Evolutionary conservation across 2,329 filamentous ascomycete species (phyloP), one percentile per base, ranked within the genome.

Genomic region (Mycosphaerelloides madeirae): DNA sequence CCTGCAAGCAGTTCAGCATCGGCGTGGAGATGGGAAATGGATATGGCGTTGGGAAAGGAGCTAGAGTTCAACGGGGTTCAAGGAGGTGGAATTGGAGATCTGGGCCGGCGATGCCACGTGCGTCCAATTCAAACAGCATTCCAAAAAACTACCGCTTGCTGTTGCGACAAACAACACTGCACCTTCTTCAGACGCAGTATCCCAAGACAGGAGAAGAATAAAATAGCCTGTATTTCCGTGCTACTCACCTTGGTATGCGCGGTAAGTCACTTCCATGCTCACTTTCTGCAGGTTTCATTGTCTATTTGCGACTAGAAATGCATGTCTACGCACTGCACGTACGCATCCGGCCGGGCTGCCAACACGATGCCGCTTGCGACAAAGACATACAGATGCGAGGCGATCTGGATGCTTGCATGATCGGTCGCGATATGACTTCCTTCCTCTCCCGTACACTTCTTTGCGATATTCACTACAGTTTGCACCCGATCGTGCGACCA

Each of bases 331-430:
- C 12, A 8, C 19, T 16, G 3, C 8, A 29, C 29, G 34, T 34
- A 37, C 42, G 39, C 38, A 49, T 54, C 50, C 45, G 45, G 45
- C 19, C 19, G 31, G 13, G 11, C 20, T 41, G 29, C 19, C 15
- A 32, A 3, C 11, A 29, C 28, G 29, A 22, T 25, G 29, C 41
- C 39, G 44, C 44, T 22, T 35, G 40, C 33, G 16, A 40, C 29
- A 32, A 29, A 31, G 38, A 49, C 47, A 50, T 43, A 43, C 45
- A 51, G 42, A 52, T 48, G 52, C 41, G 32, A 40, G 33, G 40
- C 39, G 31, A 43, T 38, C 44, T 46, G 50, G 46, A 44, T 53
- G 54, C 43, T 51, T 54, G 51, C 51, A 46, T 50, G 19, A 31
- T 32, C 12, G 25, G 28, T 39, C 33, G 33, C 29, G 35, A 22